phyloP scores from a whole-genome alignment of 305 asterid species.

The Ilex paraguariensis region DNA sequence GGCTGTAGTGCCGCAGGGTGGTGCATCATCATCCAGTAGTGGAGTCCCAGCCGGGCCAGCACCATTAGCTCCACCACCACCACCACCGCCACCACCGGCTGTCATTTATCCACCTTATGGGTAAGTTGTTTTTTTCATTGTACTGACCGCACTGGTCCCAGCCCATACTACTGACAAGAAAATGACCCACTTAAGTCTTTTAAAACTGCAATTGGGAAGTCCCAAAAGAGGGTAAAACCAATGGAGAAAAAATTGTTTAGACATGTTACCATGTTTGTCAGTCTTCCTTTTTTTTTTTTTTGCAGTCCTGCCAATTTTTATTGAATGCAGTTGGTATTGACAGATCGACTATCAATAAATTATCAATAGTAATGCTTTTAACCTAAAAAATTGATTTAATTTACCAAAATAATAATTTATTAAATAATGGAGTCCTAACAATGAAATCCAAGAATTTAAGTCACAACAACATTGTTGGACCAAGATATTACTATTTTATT shows the following conservation, averaged over 20 bases:
- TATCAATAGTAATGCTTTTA: too few species aligned
- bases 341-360: too few species aligned
- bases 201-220: neutral
- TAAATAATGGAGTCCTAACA: too few species aligned
- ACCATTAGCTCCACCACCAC: slow-evolving; percentile 41
- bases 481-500: too few species aligned
- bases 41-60: slow-evolving; percentile 29
- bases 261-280: too few species aligned
- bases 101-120: slow-evolving; percentile 84
- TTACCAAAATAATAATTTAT: too few species aligned
- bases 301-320: too few species aligned
- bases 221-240: neutral
- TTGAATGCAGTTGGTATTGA: too few species aligned
- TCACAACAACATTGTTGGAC: too few species aligned
- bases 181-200: neutral
- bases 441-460: too few species aligned
- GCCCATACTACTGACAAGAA: slow-evolving; percentile 5
- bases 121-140: slow-evolving; percentile 26
- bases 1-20: slow-evolving; percentile 34
- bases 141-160: neutral
- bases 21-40: slow-evolving; percentile 34
- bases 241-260: neutral
- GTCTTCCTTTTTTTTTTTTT: too few species aligned
- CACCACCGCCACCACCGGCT: slow-evolving; percentile 48
- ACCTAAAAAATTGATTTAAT: too few species aligned